Base-by-base conservation (phyloP, 1,284 basidiomycete genomes). In the Austroboletus novae-zelandiae region DNA sequence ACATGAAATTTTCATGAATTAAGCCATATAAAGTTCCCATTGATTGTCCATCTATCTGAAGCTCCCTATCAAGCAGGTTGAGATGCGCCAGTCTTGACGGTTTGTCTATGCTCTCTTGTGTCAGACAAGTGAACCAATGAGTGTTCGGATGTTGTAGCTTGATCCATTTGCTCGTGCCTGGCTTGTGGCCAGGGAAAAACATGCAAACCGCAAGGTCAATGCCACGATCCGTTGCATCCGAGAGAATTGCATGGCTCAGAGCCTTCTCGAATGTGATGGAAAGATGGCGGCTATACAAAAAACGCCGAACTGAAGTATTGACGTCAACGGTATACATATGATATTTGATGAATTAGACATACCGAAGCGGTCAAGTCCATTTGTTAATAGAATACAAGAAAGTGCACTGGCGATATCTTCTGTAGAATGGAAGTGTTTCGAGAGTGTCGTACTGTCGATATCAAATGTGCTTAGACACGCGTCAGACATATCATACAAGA, bases 11-110 rank as follows among this genome's bases (percentile, higher is more conserved):
- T 0, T 29, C 32, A 1, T 65, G 9, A 34, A 77, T 73, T 0
- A 57, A 50, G 1, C 34, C 44, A 0, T 75, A 73, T 11, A 80
- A 62, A 20, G 68, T 66, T 7, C 71, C 69, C 5, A 76, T 45
- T 1, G 70, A 64, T 43, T 67, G 67, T 0, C 75, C 78, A 17
- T 30, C 17, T 8, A 42, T 17, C 4, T 13, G 8, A 10, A 42
- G 40, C 10, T n/a, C 11, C 8, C 27, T 17, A 20, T 30, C n/a
- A 20, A 31, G n/a, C 8, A 42, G 18, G 40, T 30, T 30, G 5
- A 42, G 40, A 18, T 42, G 40, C 4, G 30, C 15, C 6, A 6
- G 18, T 42, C 30, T 9, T 6, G 11, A 17, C 9, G 27, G 7
- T 27, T 42, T 20, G 6, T 25, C 14, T 13, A 31, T 10, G 6